Percentiles rank a stretch among this genome's conserved stretches.
These are phyloP conservation scores for Fusarium pilosicola DNA, from an alignment of 2,329 filamentous ascomycete species.

Conservation along the genomic window DNA sequence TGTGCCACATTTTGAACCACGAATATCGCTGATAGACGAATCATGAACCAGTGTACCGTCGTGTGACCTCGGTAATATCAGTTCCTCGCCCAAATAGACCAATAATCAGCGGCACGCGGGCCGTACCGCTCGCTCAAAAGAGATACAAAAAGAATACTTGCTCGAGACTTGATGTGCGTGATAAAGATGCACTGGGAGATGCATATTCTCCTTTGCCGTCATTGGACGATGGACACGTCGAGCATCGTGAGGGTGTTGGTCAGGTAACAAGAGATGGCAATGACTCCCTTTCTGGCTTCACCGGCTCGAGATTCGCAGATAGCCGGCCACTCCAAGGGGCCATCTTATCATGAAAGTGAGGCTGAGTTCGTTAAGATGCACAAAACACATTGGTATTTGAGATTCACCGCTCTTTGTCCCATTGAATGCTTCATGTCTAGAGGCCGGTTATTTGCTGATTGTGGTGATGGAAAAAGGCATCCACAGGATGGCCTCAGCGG, in stretches of 20 bases:
- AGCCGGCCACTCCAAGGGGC: not conserved
- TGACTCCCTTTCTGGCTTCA: constrained; percentile 10
- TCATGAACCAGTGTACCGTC: not conserved
- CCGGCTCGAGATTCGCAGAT: constrained; percentile 10
- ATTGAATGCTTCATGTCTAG: not conserved
- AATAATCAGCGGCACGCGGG: not conserved
- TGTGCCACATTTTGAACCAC: not conserved
- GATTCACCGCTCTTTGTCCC: constrained; percentile 25
- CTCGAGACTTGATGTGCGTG: not conserved
- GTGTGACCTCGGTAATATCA: not conserved
- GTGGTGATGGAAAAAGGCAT: constrained; percentile 16
- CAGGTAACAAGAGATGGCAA: constrained; percentile 10
- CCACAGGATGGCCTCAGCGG: constrained; percentile 29
- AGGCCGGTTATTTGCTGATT: constrained; percentile 2
- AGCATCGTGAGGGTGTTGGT: constrained; percentile 14
- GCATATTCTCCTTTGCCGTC: not conserved
- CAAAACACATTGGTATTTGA: not conserved
- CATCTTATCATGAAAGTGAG: constrained; percentile 1
- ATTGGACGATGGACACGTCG: not conserved
- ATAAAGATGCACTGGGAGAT: not conserved
- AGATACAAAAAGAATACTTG: constrained; percentile 23
- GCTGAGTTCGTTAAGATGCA: constrained; percentile 14
- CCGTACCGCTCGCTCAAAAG: not conserved
- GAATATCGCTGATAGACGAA: constrained; percentile 6
- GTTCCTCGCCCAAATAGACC: not conserved